These are phyloP conservation scores for Hymenoscyphus linearis DNA, from an alignment of 2,329 filamentous ascomycete genomes.

Conservation along the genomic window DNA sequence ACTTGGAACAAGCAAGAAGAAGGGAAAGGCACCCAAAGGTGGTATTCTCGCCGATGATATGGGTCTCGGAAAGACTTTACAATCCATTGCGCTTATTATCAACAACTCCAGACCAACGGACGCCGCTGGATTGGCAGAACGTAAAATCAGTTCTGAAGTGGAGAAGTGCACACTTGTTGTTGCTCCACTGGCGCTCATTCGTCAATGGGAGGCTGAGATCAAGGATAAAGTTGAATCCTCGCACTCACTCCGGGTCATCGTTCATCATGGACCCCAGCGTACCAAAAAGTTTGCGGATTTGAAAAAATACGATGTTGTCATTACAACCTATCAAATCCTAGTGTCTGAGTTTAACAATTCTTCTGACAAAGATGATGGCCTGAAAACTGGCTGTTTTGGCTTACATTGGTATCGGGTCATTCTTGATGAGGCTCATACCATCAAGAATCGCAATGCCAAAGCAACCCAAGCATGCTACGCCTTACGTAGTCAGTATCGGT, in stretches of 20 bases:
- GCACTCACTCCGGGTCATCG: conserved; percentile 71
- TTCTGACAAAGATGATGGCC: conserved; percentile 52
- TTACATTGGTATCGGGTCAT: conserved; percentile 94
- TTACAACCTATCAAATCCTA: conserved; percentile 94
- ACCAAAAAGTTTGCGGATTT: conserved; percentile 75
- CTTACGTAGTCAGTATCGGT: conserved; percentile 79
- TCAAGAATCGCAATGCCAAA: conserved; percentile 97
- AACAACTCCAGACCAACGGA: conserved; percentile 68
- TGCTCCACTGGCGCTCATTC: conserved; percentile 87
- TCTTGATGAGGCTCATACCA: conserved; percentile 93
- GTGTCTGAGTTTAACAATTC: conserved; percentile 81
- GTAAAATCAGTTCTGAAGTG: conserved; percentile 62
- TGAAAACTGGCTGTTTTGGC: conserved; percentile 80
- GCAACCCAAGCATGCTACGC: conserved; percentile 88
- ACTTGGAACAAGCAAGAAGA: conserved; percentile 75
- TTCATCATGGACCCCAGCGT: conserved; percentile 85
- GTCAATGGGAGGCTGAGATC: conserved; percentile 95
- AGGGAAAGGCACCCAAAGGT: conserved; percentile 76
- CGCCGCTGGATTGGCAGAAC: conserved; percentile 53
- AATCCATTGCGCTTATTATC: conserved; percentile 84
- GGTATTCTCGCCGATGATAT: conserved; percentile 96
- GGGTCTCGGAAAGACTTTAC: conserved; percentile 94
- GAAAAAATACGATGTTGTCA: conserved; percentile 84
- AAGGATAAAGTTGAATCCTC: conserved; percentile 68
- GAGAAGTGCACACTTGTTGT: conserved; percentile 84